Conservation (phyloP, 129 eudicot genomes). For the Saposhnikovia divaricata region DNA sequence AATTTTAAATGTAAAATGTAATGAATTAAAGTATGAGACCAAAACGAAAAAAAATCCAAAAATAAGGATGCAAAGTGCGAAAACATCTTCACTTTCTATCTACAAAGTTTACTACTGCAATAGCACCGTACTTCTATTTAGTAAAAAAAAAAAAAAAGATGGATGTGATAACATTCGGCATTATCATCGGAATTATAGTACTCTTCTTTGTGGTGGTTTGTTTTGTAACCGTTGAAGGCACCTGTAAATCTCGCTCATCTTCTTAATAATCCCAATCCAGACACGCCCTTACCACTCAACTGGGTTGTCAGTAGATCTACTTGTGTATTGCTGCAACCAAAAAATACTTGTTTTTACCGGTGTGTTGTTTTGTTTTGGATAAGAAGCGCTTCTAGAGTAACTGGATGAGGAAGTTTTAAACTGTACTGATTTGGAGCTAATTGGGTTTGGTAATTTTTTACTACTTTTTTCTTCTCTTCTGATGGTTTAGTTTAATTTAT, state of each 20-base stretch:
- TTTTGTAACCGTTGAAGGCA: slow-evolving; percentile 64
- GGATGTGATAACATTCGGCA: slow-evolving; percentile 79
- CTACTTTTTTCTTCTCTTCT: background rate
- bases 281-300: too few species aligned
- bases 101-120: too few species aligned
- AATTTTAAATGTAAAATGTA: too few species aligned
- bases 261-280: slow-evolving; percentile 4
- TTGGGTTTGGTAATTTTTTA: slow-evolving; percentile 44
- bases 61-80: too few species aligned
- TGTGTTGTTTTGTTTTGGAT: slow-evolving; percentile 10
- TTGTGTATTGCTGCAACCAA: background rate
- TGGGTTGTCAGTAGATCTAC: background rate
- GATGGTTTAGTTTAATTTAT: background rate
- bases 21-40: too few species aligned
- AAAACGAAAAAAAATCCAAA: too few species aligned
- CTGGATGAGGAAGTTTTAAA: slow-evolving; percentile 87
- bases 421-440: slow-evolving; percentile 30
- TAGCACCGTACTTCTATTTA: too few species aligned
- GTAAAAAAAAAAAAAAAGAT: slow-evolving; percentile 20
- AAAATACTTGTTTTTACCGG: background rate
- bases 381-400: slow-evolving; percentile 60
- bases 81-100: too few species aligned
- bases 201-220: slow-evolving; percentile 57
- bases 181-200: slow-evolving; percentile 66
- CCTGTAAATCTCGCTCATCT: slow-evolving; percentile 59